Percentiles rank a stretch among this genome's conserved stretches.
phyloP scores from a whole-genome alignment of 768 basidiomycete species.

The Boletus reticuloceps region DNA sequence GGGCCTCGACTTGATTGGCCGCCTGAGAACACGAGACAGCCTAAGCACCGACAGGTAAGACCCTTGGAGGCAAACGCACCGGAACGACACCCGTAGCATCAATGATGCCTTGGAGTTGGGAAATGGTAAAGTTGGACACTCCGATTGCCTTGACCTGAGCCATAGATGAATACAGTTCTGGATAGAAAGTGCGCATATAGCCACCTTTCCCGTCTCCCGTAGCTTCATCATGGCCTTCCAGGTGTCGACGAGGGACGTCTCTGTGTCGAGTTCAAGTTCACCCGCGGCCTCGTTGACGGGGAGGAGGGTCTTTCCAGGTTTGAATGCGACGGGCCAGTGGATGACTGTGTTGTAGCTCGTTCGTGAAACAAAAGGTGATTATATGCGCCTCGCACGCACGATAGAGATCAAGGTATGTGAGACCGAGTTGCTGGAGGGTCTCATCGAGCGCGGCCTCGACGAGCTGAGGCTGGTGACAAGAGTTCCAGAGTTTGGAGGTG shows the following conservation, averaged over 20 bases:
- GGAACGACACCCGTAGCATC: slow-evolving; percentile 72
- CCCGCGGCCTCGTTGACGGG: slow-evolving; percentile 46
- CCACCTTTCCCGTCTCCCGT: slow-evolving; percentile 65
- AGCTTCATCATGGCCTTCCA: slow-evolving; percentile 80
- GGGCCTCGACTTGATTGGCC: slow-evolving; percentile 81
- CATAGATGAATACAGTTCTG: background rate
- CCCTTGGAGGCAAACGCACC: slow-evolving; percentile 33
- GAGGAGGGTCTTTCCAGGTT: slow-evolving; percentile 50
- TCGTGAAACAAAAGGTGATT: background rate
- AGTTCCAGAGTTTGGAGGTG: slow-evolving; percentile 84
- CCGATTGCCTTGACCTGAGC: slow-evolving; percentile 64
- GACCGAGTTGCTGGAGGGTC: slow-evolving; percentile 68
- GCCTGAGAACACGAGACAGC: slow-evolving; percentile 31
- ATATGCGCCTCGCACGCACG: slow-evolving; percentile 39
- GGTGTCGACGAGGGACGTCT: slow-evolving; percentile 68
- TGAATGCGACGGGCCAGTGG: slow-evolving; percentile 79
- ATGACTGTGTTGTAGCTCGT: slow-evolving; percentile 45
- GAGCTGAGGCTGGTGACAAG: slow-evolving; percentile 58
- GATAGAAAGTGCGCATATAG: background rate
- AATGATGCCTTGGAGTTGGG: slow-evolving; percentile 64
- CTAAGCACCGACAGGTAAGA: background rate
- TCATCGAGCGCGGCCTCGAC: slow-evolving; percentile 76
- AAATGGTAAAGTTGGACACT: slow-evolving; percentile 78
- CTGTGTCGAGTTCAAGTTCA: slow-evolving; percentile 53
- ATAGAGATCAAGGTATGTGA: slow-evolving; percentile 81